Conservation (phyloP, 192 early-diverging fungal species). For the Dissophora ornata region DNA sequence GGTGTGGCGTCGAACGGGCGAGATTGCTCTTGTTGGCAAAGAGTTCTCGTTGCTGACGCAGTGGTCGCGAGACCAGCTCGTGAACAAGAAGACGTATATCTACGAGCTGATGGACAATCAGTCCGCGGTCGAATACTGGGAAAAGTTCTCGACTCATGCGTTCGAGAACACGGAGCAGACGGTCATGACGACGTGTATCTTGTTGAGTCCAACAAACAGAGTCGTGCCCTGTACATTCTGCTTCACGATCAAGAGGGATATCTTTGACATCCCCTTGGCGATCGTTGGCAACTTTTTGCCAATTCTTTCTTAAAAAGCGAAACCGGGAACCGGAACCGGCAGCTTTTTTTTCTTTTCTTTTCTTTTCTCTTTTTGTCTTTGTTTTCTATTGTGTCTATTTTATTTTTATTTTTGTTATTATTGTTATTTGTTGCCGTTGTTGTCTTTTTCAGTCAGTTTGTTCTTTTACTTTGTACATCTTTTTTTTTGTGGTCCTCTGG, state of each 20-base stretch:
- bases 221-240: constrained; percentile 93
- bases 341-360: neutral
- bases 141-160: constrained; percentile 90
- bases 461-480: neutral
- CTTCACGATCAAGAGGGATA: constrained; percentile 96
- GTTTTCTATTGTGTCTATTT: neutral
- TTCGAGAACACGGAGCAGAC: constrained; percentile 93
- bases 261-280: constrained; percentile 94
- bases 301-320: constrained; percentile 33
- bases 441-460: neutral
- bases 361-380: constrained; percentile 3
- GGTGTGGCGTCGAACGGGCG: constrained; percentile 96
- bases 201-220: constrained; percentile 77
- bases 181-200: constrained; percentile 89
- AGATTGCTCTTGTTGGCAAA: constrained; percentile 95
- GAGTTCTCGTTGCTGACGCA: constrained; percentile 94
- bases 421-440: neutral
- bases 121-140: constrained; percentile 96
- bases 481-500: no score
- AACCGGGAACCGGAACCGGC: no score
- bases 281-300: constrained; percentile 77
- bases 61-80: constrained; percentile 87
- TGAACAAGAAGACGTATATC: constrained; percentile 83
- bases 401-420: neutral
- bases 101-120: constrained; percentile 94